Percentiles rank a stretch among this genome's conserved stretches.
phyloP scores from a whole-genome alignment of 2,329 filamentous ascomycete genomes.

The Microdochium paspali region DNA sequence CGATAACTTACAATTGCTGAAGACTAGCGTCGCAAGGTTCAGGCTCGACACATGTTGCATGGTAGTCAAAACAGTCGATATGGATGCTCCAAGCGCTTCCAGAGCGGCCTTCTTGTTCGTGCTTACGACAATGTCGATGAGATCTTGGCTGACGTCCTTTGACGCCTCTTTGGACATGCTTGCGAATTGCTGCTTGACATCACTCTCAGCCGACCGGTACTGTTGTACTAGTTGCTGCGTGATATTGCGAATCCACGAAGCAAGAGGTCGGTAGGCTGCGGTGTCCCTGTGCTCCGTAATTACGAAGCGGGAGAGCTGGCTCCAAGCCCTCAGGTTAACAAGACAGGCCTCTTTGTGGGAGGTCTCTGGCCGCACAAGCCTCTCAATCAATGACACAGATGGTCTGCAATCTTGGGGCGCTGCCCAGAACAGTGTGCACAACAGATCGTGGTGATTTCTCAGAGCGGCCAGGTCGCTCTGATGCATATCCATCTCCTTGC shows the following conservation, averaged over 20 bases:
- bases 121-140: slow-evolving; percentile 38
- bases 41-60: slow-evolving; percentile 35
- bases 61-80: slow-evolving; percentile 40
- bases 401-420: slow-evolving; percentile 46
- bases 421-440: slow-evolving; percentile 58
- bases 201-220: slow-evolving; percentile 43
- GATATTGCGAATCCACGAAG: slow-evolving; percentile 46
- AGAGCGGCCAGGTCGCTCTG: slow-evolving; percentile 54
- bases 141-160: slow-evolving; percentile 25
- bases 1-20: slow-evolving; percentile 30
- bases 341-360: slow-evolving; percentile 60
- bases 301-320: slow-evolving; percentile 50
- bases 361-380: slow-evolving; percentile 46
- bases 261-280: slow-evolving; percentile 37
- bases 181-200: slow-evolving; percentile 46
- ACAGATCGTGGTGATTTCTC: slow-evolving; percentile 59
- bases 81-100: slow-evolving; percentile 40
- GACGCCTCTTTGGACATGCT: slow-evolving; percentile 34
- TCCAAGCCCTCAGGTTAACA: slow-evolving; percentile 56
- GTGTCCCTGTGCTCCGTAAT: slow-evolving; percentile 32
- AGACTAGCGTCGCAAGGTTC: slow-evolving; percentile 34
- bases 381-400: slow-evolving; percentile 43
- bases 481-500: slow-evolving; percentile 51
- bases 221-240: slow-evolving; percentile 49
- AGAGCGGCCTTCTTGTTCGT: slow-evolving; percentile 42